These are phyloP conservation scores for Gossypium schwendimanii DNA, from an alignment of 441 rosid species.

Conservation along the genomic window DNA sequence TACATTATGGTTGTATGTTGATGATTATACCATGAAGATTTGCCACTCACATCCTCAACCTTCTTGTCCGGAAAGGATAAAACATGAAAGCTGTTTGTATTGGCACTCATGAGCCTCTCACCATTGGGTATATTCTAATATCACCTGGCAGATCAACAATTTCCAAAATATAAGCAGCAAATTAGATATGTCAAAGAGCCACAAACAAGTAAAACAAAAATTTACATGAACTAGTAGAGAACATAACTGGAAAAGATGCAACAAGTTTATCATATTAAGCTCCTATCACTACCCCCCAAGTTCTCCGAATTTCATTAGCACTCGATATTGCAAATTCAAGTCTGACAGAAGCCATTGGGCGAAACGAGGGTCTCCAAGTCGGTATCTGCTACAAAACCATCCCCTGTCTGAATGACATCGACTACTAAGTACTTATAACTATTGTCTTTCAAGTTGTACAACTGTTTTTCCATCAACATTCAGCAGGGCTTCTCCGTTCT, in stretches of 20 bases:
- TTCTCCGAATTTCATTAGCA: not conserved
- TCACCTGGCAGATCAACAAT: not conserved
- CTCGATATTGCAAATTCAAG: not conserved
- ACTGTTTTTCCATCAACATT: too few relatives aligned
- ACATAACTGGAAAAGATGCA: not conserved
- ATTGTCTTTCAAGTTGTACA: too few relatives aligned
- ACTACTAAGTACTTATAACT: too few relatives aligned
- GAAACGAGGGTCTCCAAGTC: not conserved
- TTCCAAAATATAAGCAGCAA: not conserved
- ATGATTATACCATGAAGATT: not conserved
- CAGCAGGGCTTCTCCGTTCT: too few relatives aligned
- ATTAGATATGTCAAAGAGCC: not conserved
- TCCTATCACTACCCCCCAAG: not conserved
- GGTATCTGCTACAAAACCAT: too few relatives aligned
- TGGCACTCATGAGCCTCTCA: too few relatives aligned
- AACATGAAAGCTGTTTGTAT: not conserved
- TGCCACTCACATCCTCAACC: not conserved
- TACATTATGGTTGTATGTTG: too few relatives aligned
- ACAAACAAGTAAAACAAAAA: not conserved
- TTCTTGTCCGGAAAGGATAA: not conserved
- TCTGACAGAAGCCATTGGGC: constrained; percentile 15
- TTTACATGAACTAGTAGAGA: not conserved
- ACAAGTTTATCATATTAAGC: not conserved
- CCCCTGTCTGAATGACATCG: too few relatives aligned
- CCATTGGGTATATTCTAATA: not conserved